phyloP scores from a whole-genome alignment of 2,329 filamentous ascomycete genomes.

The Fusarium tupiense region DNA sequence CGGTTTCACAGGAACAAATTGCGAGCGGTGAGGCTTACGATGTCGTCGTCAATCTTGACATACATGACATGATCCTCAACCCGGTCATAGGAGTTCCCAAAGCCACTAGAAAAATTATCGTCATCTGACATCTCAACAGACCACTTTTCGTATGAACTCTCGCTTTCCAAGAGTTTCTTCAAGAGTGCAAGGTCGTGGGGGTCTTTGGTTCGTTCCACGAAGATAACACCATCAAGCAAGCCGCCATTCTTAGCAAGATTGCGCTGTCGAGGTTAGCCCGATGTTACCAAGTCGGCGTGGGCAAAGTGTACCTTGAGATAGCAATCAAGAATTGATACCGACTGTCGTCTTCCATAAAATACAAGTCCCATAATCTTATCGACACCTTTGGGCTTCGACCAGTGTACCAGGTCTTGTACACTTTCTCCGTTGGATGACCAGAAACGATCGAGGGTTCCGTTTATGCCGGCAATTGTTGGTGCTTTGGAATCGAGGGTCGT shows the following conservation, averaged over 20 bases:
- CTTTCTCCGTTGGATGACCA: slow-evolving; percentile 38
- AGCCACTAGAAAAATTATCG: slow-evolving; percentile 46
- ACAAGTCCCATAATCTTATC: slow-evolving; percentile 56
- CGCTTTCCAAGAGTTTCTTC: slow-evolving; percentile 49
- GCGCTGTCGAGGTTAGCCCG: slow-evolving; percentile 42
- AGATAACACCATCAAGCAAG: slow-evolving; percentile 57
- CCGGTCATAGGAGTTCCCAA: slow-evolving; percentile 53
- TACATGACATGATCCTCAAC: slow-evolving; percentile 58
- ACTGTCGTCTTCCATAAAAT: slow-evolving; percentile 56
- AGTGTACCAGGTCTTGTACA: slow-evolving; percentile 28
- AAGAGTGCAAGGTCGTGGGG: slow-evolving; percentile 52
- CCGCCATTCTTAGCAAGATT: slow-evolving; percentile 57
- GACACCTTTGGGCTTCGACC: slow-evolving; percentile 29
- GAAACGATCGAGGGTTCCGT: slow-evolving; percentile 27
- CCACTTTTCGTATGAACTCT: slow-evolving; percentile 51
- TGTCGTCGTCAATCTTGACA: slow-evolving; percentile 51
- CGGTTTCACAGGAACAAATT: fast-evolving
- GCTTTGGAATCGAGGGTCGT: background rate
- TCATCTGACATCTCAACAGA: slow-evolving; percentile 47
- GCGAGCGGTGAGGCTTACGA: slow-evolving; percentile 43
- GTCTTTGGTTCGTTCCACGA: slow-evolving; percentile 54
- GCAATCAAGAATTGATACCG: slow-evolving; percentile 58
- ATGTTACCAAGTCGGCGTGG: background rate
- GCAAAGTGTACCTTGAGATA: slow-evolving; percentile 51
- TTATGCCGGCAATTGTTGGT: background rate